Evolutionary conservation across 257 asterid genomes (phyloP), one percentile per base, ranked within the genome.

Genomic region (Handroanthus guayacan): DNA sequence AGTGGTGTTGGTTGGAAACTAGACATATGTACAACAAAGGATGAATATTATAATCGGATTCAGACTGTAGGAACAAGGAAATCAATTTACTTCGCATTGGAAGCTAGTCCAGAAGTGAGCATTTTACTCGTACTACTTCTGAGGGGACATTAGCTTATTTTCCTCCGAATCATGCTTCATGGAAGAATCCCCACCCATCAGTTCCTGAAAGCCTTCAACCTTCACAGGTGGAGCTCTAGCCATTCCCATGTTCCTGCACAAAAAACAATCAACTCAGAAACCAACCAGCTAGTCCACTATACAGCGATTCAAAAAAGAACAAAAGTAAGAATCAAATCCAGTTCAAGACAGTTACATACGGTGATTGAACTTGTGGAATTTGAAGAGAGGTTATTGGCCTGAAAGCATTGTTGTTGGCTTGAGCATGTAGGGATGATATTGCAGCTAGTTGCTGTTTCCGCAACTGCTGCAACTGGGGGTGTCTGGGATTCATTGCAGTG

Each of bases 181-280:
- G 43, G 96, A 71, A 37, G 98, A 79, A 84, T 90, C 97, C 67
- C 97, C 97, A 34, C 97, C 96, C 98, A 93, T 91, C 80, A 95
- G 82, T 85, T 95, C 99, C 82, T 93, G 99, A 79, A 95, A 95
- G 18, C 98, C 99, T 91, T 93, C 98, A 62, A 95, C 98, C 86
- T 95, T 95, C 37, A 95, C 97, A 1, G 99, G 99, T 56, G 90
- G 99, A 41, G 99, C 97, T 91, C 99, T 91, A 3, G 88, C 72
- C 87, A 90, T 84, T 71, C 94, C 89, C 91, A 79, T 87, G 74
- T 74, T 91, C 91, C 98, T 91, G 89, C 81, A 74, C 60, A 36
- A 3, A 39, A 74, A 62, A 58, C 67, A 64, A 31, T 25, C 67
- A 48, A 76, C 36, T 75, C 68, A 47, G 72, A 50, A 47, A 71